These are phyloP conservation scores for Penicillium crustosum DNA, from an alignment of 2,329 filamentous ascomycete genomes.

Conservation along the genomic window DNA sequence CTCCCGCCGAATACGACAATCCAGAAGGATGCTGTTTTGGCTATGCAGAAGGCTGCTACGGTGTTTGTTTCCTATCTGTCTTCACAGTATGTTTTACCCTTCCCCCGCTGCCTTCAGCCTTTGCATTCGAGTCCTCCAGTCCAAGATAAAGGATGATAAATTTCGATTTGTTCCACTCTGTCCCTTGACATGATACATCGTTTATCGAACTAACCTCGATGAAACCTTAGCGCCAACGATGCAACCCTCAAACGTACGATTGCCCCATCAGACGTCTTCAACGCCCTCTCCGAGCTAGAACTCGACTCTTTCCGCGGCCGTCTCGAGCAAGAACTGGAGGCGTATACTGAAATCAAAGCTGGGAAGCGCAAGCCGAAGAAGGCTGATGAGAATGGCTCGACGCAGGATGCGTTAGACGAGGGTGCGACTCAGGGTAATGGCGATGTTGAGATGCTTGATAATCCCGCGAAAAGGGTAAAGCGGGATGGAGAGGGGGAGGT, in stretches of 20 bases:
- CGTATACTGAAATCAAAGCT: constrained; percentile 46
- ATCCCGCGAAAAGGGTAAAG: constrained; percentile 26
- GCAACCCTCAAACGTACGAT: constrained; percentile 63
- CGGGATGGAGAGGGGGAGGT: constrained; percentile 18
- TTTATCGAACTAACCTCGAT: constrained; percentile 5
- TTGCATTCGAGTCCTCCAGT: not conserved
- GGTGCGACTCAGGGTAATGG: constrained; percentile 14
- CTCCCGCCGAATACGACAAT: constrained; percentile 65
- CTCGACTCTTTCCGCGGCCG: constrained; percentile 59
- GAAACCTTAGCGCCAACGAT: constrained; percentile 56
- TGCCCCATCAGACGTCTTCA: constrained; percentile 60
- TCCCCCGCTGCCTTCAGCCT: not conserved
- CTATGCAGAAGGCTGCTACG: constrained; percentile 64
- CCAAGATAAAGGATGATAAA: not conserved
- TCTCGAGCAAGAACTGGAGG: constrained; percentile 59
- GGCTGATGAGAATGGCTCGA: constrained; percentile 40
- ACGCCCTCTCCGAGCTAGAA: constrained; percentile 60
- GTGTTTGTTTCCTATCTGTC: constrained; percentile 67
- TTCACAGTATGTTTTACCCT: constrained; percentile 50
- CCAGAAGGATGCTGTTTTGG: constrained; percentile 64
- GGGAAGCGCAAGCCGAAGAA: constrained; percentile 49
- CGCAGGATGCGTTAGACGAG: constrained; percentile 2
- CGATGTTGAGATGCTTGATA: constrained; percentile 25
- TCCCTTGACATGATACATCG: not conserved
- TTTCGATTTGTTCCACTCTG: not conserved